phyloP scores from a whole-genome alignment of 768 basidiomycete species.

The Rhizopogon vesiculosus region DNA sequence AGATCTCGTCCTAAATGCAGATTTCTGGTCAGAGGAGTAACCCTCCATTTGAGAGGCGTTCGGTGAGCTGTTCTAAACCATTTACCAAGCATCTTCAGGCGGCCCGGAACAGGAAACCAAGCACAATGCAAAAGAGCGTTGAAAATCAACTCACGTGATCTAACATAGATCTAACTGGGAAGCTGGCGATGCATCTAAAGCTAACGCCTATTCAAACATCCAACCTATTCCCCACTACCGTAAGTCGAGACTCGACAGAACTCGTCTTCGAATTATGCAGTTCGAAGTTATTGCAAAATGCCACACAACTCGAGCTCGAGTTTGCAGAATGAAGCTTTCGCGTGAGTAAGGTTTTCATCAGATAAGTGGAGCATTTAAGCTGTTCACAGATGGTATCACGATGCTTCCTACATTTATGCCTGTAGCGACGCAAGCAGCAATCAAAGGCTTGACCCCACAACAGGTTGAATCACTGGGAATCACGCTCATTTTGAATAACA shows the following conservation, averaged over 20 bases:
- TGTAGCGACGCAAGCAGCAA: slow-evolving; percentile 87
- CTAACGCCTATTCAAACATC: too few species aligned
- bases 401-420: slow-evolving; percentile 92
- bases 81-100: slow-evolving; percentile 17
- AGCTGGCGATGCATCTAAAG: too few species aligned
- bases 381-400: slow-evolving; percentile 63
- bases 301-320: slow-evolving; percentile 75
- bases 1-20: slow-evolving; percentile 18
- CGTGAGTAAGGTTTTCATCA: slow-evolving; percentile 41
- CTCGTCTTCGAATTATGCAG: slow-evolving; percentile 45
- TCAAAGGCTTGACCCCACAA: slow-evolving; percentile 85
- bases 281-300: slow-evolving; percentile 83
- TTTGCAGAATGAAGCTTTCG: slow-evolving; percentile 78
- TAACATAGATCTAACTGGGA: too few species aligned
- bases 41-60: background rate
- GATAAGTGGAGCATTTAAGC: slow-evolving; percentile 4
- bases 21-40: slow-evolving; percentile 2
- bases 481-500: slow-evolving; percentile 84
- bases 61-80: slow-evolving; percentile 8
- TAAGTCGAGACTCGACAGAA: too few species aligned
- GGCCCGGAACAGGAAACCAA: background rate
- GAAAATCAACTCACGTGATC: background rate
- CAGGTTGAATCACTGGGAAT: slow-evolving; percentile 81
- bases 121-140: background rate
- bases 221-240: too few species aligned